Percentiles rank a stretch among this genome's conserved stretches.
Evolutionary conservation across 139 green algal species (phyloP).

Genomic region (Dunaliella sp.): DNA sequence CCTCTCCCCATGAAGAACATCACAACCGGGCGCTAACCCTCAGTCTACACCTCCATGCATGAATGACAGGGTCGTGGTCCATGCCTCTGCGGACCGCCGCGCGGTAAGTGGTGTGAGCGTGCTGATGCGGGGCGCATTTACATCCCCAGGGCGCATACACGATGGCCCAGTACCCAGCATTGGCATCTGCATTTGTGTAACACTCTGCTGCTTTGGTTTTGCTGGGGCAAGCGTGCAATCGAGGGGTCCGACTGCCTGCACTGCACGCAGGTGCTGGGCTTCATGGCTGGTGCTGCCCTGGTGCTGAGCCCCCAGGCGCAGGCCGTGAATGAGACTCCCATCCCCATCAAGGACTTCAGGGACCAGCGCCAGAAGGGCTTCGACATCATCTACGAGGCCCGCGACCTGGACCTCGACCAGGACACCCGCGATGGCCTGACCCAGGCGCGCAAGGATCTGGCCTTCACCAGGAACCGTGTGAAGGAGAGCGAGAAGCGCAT

Average conservation of each 20-base stretch:
- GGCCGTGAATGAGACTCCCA: conserved; percentile 29
- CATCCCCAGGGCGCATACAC: too few relatives aligned
- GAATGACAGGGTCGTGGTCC: conserved; percentile 54
- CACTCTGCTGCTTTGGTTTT: too few relatives aligned
- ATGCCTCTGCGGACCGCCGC: conserved; percentile 55
- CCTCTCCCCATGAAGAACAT: too few relatives aligned
- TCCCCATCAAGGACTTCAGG: conserved; percentile 84
- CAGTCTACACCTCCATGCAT: too few relatives aligned
- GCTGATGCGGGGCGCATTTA: background rate
- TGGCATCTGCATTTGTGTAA: too few relatives aligned
- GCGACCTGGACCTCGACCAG: conserved; percentile 82
- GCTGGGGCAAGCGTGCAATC: too few relatives aligned
- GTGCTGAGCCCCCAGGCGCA: conserved; percentile 42
- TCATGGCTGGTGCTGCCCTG: conserved; percentile 67
- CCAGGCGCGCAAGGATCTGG: conserved; percentile 60
- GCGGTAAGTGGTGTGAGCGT: conserved; percentile 21
- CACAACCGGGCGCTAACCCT: too few relatives aligned
- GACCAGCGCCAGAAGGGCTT: conserved; percentile 61
- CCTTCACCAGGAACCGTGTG: conserved; percentile 69
- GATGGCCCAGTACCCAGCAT: too few relatives aligned
- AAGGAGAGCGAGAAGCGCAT: conserved; percentile 63
- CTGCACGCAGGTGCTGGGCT: conserved; percentile 72
- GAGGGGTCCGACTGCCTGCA: too few relatives aligned
- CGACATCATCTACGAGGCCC: conserved; percentile 93
- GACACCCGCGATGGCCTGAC: conserved; percentile 67